Base-by-base conservation (phyloP, 2,329 filamentous ascomycete species). In the Fusarium sterilihyphosum region DNA sequence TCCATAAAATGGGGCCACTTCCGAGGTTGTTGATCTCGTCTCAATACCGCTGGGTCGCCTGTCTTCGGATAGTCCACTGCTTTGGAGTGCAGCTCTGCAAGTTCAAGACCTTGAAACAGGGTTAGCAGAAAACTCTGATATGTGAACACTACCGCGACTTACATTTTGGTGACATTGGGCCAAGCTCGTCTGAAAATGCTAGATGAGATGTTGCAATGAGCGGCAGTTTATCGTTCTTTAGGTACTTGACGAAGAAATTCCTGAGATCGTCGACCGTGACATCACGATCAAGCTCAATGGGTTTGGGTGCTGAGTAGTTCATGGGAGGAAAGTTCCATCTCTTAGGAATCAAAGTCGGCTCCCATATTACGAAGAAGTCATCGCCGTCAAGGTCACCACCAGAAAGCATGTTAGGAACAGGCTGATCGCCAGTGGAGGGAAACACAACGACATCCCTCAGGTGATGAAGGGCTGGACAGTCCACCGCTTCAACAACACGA, bases 41-140 rank as follows among this genome's bases (percentile, higher is more conserved):
- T 85, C 85, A 97, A 92, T 26, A 87, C 83, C 0, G 95, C 96
- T 1, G 93, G 89, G 16, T 92, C 88, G 0, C 96, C 96, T 3
- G 94, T 96, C 84, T 99, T 99, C 50, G 94, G 92, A 80, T 96
- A 99, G 81, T 99, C 96, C 2, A 99, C 96, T 0, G 96, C 96
- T 76, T 92, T 91, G 0, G 96, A 98, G 81, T 99, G 96, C 6
- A 98, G 84, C 14, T 88, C 85, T 6, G 96, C 95, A 9, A 98
- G 86, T 58, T 91, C 85, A 1, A 96, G 83, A 77, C 89, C 89
- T 91, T 53, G 5, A 44, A 35, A 8, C 8, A 20, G 26, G n/a
- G 33, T 77, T 60, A 70, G 44, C 24, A 24, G 47, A 61, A 37
- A 3, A 49, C 18, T 43, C 13, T 33, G 26, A 24, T 17, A 66